A percentile compares a stretch with the other conserved stretches of the same genome.
Evolutionary conservation across 139 green algal species (phyloP).

Genomic region (Mychonastes homosphaera): DNA sequence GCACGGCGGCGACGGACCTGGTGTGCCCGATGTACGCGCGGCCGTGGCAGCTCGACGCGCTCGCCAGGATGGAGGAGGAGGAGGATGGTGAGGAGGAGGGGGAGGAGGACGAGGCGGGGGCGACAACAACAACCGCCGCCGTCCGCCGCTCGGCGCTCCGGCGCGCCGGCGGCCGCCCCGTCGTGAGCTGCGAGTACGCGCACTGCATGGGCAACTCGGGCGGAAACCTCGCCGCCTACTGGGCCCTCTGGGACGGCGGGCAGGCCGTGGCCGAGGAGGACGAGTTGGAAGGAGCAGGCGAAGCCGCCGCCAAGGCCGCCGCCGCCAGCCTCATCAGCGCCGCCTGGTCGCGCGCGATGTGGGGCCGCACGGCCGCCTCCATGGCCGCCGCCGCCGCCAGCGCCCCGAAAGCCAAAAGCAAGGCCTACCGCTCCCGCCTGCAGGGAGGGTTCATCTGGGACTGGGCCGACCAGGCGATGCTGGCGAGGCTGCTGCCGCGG

Average conservation of each 20-base stretch:
- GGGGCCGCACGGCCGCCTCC: too few relatives aligned
- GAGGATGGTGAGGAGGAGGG: constrained; percentile 4
- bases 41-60: constrained; percentile 15
- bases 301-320: too few relatives aligned
- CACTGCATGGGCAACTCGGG: constrained; percentile 97
- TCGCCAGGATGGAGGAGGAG: constrained; percentile 11
- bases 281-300: too few relatives aligned
- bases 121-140: background rate
- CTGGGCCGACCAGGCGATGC: constrained; percentile 87
- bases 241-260: constrained; percentile 59
- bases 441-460: constrained; percentile 98
- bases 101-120: background rate
- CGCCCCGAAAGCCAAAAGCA: too few relatives aligned
- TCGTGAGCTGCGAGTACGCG: constrained; percentile 94
- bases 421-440: too few relatives aligned
- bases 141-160: too few relatives aligned
- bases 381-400: too few relatives aligned
- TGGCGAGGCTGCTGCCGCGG: constrained; percentile 14
- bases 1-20: constrained; percentile 80
- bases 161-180: constrained; percentile 41
- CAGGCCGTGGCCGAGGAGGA: too few relatives aligned
- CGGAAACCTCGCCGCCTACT: constrained; percentile 89
- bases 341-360: too few relatives aligned
- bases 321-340: too few relatives aligned
- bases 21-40: constrained; percentile 93